Evolutionary conservation across 805 yeast species (phyloP), one percentile per base, ranked within the genome.

Genomic region (Osmozyma mogii): DNA sequence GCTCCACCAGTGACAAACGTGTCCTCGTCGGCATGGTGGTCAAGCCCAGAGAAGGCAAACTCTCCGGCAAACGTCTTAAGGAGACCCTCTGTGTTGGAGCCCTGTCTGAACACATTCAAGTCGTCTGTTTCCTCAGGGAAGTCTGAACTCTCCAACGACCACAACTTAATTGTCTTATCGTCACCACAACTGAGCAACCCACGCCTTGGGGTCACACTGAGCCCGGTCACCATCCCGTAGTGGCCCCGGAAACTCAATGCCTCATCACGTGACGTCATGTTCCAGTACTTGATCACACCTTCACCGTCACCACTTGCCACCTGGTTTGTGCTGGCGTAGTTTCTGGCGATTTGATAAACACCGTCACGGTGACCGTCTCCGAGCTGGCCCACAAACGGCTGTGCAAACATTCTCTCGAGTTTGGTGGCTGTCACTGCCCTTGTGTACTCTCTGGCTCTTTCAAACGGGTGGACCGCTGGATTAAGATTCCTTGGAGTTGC

Each of bases 331-430:
- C 72, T 63, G 25, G 69, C 58, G 50, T 75, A 75, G 55, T 88
- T 82, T 54, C 80, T 82, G 5, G 96, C 94, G 27, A 92, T 71
- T 11, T 78, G 64, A 55, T 92, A 89, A 9, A 92, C 85, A 35
- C 96, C 97, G 52, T 92, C 98, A 34, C 89, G 65, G 50, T 94
- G 98, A 6, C 98, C 98, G 37, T 74, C 71, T 3, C 99, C 99
- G 21, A 92, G 59, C 51, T 92, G 97, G 1, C 95, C 96, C 13
- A 94, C 68, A 56, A 92, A 92, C 3, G 99, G 99, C 50, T 88
- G 88, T 0, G 99, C 97, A 70, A 92, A 92, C 83, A 92, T 80
- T 43, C 96, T 71, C 51, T 89, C 97, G 60, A 92, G 56, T 52
- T 92, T 92, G 10, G 97, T 88, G 16, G 98, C 97, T 33, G 84